Conservation (phyloP, 73 alveolate species). For the Blepharisma japonicum region DNA sequence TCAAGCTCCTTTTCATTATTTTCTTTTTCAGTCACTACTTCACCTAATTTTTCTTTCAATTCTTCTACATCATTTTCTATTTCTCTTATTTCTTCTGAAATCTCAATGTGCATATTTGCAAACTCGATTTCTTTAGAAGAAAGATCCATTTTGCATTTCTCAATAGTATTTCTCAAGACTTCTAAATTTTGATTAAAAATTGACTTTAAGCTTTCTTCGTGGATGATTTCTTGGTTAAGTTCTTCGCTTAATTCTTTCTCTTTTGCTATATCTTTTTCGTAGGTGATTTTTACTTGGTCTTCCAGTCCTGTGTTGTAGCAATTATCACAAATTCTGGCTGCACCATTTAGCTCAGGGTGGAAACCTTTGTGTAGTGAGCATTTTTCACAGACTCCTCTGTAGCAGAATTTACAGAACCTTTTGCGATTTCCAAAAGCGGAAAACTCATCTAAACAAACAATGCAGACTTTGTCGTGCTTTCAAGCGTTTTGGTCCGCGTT, state of each 20-base stretch:
- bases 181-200: neutral
- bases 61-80: slow-evolving; percentile 21
- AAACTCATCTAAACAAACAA: neutral
- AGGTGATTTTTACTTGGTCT: neutral
- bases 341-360: neutral
- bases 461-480: slow-evolving; percentile 21
- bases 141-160: neutral
- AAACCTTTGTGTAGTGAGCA: slow-evolving; percentile 5
- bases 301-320: neutral
- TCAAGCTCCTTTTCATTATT: neutral
- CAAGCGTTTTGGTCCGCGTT: slow-evolving; percentile 10
- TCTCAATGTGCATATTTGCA: neutral
- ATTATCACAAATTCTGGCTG: neutral
- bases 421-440: slow-evolving; percentile 1
- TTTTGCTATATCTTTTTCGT: slow-evolving; percentile 2
- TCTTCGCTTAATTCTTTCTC: neutral
- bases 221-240: neutral
- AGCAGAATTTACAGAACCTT: slow-evolving; percentile 20
- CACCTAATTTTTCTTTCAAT: neutral
- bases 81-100: neutral
- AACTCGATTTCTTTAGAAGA: neutral
- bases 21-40: neutral
- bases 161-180: neutral
- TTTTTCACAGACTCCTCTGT: slow-evolving; percentile 25
- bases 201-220: neutral